Evolutionary conservation across 208 protist genomes (phyloP), one percentile per base, ranked within the genome.

Genomic region (Leishmania mexicana): DNA sequence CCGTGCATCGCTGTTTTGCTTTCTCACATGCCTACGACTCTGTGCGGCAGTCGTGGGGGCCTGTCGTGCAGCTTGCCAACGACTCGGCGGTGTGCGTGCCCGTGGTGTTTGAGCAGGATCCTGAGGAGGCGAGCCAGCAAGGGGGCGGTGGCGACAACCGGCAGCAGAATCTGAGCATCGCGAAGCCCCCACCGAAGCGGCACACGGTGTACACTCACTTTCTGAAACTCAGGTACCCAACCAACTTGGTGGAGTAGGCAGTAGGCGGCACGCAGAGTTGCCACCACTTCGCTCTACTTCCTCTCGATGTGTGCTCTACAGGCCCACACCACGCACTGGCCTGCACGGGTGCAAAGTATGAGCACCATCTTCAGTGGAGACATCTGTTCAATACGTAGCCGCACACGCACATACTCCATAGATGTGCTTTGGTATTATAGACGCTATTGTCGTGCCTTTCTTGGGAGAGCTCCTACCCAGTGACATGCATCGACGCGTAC

Each of bases 1-100:
- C 95, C 72, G 70, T 96, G 21, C 94, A 96, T 77, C 88, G 88
- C 68, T 96, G 96, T 76, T 97, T 97, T 79, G 87, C 95, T 19
- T 80, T 94, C 35, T 64, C 83, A 7, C 80, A 84, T 31, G 40
- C 71, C 24, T 84, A 95, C 77, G 81, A 81, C 62, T 96, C 87
- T 81, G 92, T 96, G 71, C 93, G 93, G n/a, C 85, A 92, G 65
- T 94, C 92, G 13, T 96, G 94, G 94, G 93, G 88, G 4, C 94
- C 93, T 19, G 92, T 96, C 51, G 74, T 86, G 64, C 79, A 87
- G 31, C 84, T 97, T 1, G 88, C 89, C 6, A 92, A 89, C 53
- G 84, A 91, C 60, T 47, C 85, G 7, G 73, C 80, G 21, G 83
- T 94, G 45, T 96, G 92, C 81, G 78, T 91, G 21, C 88, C 91